Base-by-base conservation (phyloP, 2,329 filamentous ascomycete genomes). In the Claviceps digitariae region DNA sequence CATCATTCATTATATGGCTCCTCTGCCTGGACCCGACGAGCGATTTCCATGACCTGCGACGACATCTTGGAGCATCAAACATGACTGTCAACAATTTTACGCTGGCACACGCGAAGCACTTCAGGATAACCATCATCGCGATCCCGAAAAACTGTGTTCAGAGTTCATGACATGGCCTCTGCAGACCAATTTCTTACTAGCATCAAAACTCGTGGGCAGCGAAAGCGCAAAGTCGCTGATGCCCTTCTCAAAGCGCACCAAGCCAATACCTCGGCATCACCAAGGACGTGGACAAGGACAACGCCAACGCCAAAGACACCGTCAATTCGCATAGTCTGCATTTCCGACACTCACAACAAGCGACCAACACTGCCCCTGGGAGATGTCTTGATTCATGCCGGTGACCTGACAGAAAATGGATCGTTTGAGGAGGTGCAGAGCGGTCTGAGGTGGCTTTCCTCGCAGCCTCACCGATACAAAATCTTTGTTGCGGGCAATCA, bases 401-500 rank as follows among this genome's bases (percentile, higher is more conserved):
- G 73, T 12, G 73, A 76, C 54, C 62, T 76, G 10, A 72, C 71
- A 0, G 62, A 71, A 61, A 64, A 64, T n/a, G 73, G 72, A n/a
- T 67, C 69, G 0, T 63, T 67, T 31, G 56, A 61, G 2, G 72
- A 74, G 54, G 54, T 74, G 1, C 62, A 69, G 53, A 61, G 63
- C 5, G 57, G 65, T 4, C 57, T 75, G 13, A 52, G 57, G 34
- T 76, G 73, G 73, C 57, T 75, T 4, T 54, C 57, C 6, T 21
- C 58, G 0, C 69, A 70, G 52, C 63, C 69, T 0, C 72, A 74
- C 54, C 46, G 54, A 6, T 58, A 71, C 60, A 76, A 76, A 57
- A 62, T 76, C 44, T 64, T 74, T 4, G 61, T 76, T 6, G 72
- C 68, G 17, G 74, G 73, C 3, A 77, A 76, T 51, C 73, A 75